Base-by-base conservation (phyloP, 2,329 filamentous ascomycete genomes). In the Fusarium armeniacum region DNA sequence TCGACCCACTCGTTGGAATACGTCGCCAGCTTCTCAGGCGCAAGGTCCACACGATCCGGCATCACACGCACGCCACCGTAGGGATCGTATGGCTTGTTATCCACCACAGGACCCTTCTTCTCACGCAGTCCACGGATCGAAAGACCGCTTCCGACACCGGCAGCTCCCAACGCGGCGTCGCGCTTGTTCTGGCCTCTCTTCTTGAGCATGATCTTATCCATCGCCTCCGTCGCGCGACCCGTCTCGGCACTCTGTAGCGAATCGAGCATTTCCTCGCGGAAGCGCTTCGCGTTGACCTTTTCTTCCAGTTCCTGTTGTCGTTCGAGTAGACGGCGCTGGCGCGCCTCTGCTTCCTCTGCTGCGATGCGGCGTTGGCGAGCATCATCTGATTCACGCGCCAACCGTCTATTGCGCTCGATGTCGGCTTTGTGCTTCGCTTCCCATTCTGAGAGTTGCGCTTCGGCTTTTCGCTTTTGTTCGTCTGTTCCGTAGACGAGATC, bases 81-180 rank as follows among this genome's bases (percentile, higher is more conserved):
- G 0, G 95, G 92, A 81, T 98, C 94, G 81, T 97, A 98, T 0
- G 93, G 90, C 61, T 90, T 89, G 73, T 93, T 89, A 8, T 87
- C 87, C 50, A 70, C 76, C 16, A 76, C 76, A n/a, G 62, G 67
- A 10, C 80, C 84, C 72, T 78, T 80, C 78, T 84, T 85, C 74
- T 86, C 90, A 80, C 92, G 93, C 61, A 98, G 85, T 3, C 95
- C 95, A 72, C 93, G 91, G 79, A 98, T 94, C 4, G 90, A 89
- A 33, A 91, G 80, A 15, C 81, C 76, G 36, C 65, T 71, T n/a
- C 53, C 70, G 52, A 67, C 62, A 4, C 77, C 71, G n/a, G 75
- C 74, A 8, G 73, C 73, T 12, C 84, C 75, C 77, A 79, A 65
- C 13, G 78, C 75, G 13, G 76, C 73, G 45, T 81, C 78, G 51